Evolutionary conservation across 2,329 filamentous ascomycete genomes (phyloP).

Genomic region (Pseudogymnoascus sp.): DNA sequence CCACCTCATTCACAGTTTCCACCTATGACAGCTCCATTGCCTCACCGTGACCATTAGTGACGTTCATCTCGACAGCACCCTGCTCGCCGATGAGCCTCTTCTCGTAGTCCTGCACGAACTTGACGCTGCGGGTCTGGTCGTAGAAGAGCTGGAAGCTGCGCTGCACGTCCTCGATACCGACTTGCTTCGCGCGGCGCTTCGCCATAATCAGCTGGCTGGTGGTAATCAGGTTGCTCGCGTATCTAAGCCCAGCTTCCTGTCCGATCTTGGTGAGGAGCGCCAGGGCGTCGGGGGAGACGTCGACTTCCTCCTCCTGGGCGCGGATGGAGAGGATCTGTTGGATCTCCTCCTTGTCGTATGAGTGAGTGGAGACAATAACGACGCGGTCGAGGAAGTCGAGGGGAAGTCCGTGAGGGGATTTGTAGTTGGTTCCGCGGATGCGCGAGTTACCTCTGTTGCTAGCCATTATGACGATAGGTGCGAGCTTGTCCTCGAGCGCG

Average conservation of each 20-base stretch:
- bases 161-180: conserved; percentile 81
- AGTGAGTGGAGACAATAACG: conserved; percentile 88
- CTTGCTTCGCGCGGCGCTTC: conserved; percentile 77
- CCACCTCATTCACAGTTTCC: background rate
- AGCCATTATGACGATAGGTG: conserved; percentile 98
- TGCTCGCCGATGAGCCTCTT: conserved; percentile 85
- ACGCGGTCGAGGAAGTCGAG: conserved; percentile 94
- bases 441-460: conserved; percentile 88
- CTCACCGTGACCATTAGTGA: conserved; percentile 50
- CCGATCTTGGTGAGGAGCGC: conserved; percentile 94
- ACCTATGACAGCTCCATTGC: conserved; percentile 49
- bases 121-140: conserved; percentile 77
- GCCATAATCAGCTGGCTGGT: conserved; percentile 80
- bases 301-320: conserved; percentile 92
- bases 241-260: conserved; percentile 81
- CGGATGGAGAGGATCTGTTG: conserved; percentile 86
- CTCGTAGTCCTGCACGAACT: conserved; percentile 84
- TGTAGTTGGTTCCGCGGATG: conserved; percentile 89
- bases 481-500: conserved; percentile 86
- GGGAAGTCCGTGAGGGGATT: conserved; percentile 84
- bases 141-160: conserved; percentile 92
- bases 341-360: conserved; percentile 77
- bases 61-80: conserved; percentile 65
- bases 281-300: conserved; percentile 79
- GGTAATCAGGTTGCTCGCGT: conserved; percentile 96